phyloP scores from a whole-genome alignment of 2,329 filamentous ascomycete genomes.

The Juglanconis oblonga region DNA sequence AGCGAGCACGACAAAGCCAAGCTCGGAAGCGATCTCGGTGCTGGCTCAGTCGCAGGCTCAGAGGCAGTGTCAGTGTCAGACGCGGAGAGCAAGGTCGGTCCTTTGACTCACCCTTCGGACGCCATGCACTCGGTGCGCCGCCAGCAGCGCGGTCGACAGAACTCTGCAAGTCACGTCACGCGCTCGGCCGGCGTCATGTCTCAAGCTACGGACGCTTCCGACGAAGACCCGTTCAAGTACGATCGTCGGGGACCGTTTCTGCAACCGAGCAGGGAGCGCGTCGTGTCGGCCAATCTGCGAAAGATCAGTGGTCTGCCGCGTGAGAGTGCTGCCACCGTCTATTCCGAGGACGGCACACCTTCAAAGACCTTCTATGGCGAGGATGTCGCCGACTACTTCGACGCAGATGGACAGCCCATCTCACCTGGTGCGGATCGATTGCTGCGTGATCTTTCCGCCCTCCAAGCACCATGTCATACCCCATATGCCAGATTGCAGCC shows the following conservation, averaged over 20 bases:
- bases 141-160: not conserved
- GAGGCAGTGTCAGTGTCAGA: not conserved
- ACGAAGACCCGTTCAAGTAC: slow-evolving; percentile 45
- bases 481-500: not conserved
- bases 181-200: slow-evolving; percentile 25
- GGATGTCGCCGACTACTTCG: not conserved
- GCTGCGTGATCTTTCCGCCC: not conserved
- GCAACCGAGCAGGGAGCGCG: slow-evolving; percentile 37
- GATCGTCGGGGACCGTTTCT: slow-evolving; percentile 40
- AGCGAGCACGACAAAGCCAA: not conserved
- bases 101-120: not conserved
- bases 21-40: not conserved
- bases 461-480: not conserved
- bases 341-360: slow-evolving; percentile 20
- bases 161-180: slow-evolving; percentile 24
- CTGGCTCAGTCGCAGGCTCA: not conserved
- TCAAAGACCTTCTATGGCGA: not conserved
- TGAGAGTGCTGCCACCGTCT: slow-evolving; percentile 23
- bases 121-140: slow-evolving; percentile 14
- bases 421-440: not conserved
- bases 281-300: slow-evolving; percentile 40
- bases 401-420: not conserved
- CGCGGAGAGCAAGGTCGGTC: not conserved
- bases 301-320: slow-evolving; percentile 26
- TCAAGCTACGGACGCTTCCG: slow-evolving; percentile 24